A percentile compares a stretch with the other conserved stretches of the same genome.
These are phyloP conservation scores for Durusdinium trenchii DNA, from an alignment of 73 alveolate species.

Conservation along the genomic window DNA sequence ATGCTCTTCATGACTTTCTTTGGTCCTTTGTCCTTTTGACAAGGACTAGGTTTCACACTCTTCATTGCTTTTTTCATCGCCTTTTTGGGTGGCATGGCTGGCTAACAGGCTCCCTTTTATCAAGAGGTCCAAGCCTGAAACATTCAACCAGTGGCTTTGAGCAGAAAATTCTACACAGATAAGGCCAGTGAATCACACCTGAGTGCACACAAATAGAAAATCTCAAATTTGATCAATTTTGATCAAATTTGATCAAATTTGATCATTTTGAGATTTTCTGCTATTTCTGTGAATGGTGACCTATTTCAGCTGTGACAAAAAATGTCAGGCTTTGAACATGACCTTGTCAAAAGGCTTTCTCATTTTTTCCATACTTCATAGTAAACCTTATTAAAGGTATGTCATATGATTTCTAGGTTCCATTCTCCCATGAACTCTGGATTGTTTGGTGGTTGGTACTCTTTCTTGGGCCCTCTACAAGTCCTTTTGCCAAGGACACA, in stretches of 20 bases:
- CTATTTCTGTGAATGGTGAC: too few relatives aligned
- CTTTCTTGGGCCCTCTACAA: background rate
- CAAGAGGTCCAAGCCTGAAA: background rate
- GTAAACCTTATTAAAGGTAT: background rate
- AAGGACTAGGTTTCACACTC: background rate
- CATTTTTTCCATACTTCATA: background rate
- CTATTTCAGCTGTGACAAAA: too few relatives aligned
- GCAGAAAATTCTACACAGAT: background rate
- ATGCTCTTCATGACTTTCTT: background rate
- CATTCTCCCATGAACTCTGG: background rate
- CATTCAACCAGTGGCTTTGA: background rate
- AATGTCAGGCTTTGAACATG: too few relatives aligned
- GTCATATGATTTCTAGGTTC: background rate
- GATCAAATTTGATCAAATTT: constrained; percentile 38
- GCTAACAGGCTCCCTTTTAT: background rate
- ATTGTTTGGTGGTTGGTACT: background rate
- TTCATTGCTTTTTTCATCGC: background rate
- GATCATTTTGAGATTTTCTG: background rate
- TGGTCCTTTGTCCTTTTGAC: background rate
- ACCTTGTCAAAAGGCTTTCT: background rate
- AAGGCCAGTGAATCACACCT: too few relatives aligned
- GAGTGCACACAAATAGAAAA: too few relatives aligned
- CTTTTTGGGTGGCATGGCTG: background rate
- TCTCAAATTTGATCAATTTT: background rate
- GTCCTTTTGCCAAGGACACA: background rate